phyloP scores from a whole-genome alignment of 164 flowering plant genomes.

The Tetracentron sinense region DNA sequence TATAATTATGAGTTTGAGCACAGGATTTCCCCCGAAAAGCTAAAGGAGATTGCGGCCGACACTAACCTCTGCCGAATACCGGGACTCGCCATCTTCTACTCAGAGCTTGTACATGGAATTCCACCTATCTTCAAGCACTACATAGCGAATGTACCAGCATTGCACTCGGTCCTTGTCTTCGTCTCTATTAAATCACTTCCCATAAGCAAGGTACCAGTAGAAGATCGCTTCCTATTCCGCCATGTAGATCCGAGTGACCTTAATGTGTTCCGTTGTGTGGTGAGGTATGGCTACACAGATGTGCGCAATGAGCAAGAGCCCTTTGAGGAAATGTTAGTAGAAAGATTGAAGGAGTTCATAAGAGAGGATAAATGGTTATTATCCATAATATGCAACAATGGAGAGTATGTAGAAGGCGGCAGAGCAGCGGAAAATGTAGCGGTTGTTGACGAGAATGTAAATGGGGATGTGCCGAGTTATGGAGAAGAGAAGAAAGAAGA shows the following conservation, averaged over 20 bases:
- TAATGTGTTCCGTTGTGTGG: conserved; percentile 60
- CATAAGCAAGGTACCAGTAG: conserved; percentile 55
- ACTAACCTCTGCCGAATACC: conserved; percentile 36
- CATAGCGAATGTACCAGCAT: conserved; percentile 49
- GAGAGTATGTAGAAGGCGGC: not conserved
- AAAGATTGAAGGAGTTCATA: conserved; percentile 52
- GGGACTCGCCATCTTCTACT: conserved; percentile 70
- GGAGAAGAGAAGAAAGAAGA: conserved; percentile 6
- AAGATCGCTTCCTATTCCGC: conserved; percentile 67
- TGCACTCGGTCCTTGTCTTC: conserved; percentile 74
- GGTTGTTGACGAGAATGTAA: conserved; percentile 2
- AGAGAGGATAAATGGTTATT: conserved; percentile 27
- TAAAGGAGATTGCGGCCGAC: conserved; percentile 28
- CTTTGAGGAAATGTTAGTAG: conserved; percentile 50
- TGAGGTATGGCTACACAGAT: conserved; percentile 78
- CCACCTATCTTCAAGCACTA: conserved; percentile 79
- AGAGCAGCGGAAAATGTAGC: not conserved
- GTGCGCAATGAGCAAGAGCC: conserved; percentile 39
- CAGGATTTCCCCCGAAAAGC: conserved; percentile 47
- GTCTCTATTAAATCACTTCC: conserved; percentile 74
- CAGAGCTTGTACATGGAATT: conserved; percentile 79
- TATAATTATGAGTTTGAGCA: conserved; percentile 62
- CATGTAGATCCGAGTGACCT: conserved; percentile 45
- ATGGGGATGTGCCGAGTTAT: not conserved
- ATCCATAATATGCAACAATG: not conserved